Evolutionary conservation across 345 rosid species (phyloP).

Genomic region (Rhodomyrtus tomentosa): DNA sequence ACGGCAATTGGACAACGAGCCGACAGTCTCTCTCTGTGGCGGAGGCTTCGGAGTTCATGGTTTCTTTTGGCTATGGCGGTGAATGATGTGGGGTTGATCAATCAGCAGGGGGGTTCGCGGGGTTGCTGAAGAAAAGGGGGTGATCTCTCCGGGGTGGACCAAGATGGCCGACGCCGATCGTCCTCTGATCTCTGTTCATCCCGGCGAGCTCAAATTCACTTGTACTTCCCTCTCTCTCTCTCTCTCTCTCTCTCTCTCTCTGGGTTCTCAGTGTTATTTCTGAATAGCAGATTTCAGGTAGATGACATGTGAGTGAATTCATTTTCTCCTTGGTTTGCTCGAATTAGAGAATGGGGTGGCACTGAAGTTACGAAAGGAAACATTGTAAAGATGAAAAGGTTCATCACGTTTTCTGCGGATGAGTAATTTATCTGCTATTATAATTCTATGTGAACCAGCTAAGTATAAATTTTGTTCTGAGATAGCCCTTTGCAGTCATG

Average conservation of each 20-base stretch:
- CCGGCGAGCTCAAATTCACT: conserved; percentile 72
- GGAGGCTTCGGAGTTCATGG: background rate
- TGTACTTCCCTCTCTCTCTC: conserved; percentile 17
- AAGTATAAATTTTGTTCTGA: background rate
- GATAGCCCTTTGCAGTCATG: background rate
- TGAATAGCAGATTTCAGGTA: background rate
- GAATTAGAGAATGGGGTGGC: background rate
- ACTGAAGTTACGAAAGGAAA: background rate
- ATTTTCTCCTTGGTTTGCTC: background rate
- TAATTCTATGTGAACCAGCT: background rate
- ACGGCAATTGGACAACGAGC: background rate
- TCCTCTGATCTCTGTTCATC: conserved; percentile 71
- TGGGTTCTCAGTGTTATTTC: background rate
- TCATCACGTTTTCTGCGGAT: background rate
- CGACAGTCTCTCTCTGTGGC: background rate
- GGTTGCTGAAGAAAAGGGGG: background rate
- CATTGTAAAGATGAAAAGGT: background rate
- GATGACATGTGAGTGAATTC: background rate
- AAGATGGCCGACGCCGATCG: conserved; percentile 28
- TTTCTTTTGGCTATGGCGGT: background rate
- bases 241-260: background rate
- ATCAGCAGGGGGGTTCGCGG: background rate
- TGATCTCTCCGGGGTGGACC: background rate
- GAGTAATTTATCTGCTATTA: background rate
- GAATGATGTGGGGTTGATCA: background rate